Percentiles rank a stretch among this genome's conserved stretches.
phyloP scores from a whole-genome alignment of 179 eudicot species.

The Drosera spatulata region DNA sequence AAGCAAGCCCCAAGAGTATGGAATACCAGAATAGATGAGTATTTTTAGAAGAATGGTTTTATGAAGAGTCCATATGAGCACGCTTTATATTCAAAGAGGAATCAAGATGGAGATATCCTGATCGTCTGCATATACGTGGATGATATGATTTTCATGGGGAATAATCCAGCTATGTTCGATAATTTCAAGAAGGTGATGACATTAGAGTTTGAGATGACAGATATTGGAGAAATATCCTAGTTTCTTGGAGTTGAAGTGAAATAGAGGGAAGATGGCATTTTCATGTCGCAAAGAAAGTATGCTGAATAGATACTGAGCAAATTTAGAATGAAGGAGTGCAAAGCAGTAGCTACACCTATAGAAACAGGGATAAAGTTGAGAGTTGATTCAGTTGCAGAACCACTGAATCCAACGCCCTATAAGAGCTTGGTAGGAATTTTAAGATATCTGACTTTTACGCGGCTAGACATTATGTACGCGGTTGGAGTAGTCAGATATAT shows the following conservation, averaged over 20 bases:
- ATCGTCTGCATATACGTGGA: constrained; percentile 3
- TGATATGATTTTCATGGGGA: not conserved
- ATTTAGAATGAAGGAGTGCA: not conserved
- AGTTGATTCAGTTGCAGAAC: not conserved
- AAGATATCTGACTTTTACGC: constrained; percentile 3
- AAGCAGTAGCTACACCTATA: not conserved
- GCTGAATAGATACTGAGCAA: not conserved
- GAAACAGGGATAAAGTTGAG: constrained; percentile 1
- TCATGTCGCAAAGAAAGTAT: constrained; percentile 1
- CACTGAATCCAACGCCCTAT: not conserved
- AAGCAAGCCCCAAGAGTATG: too few species aligned
- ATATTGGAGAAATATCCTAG: not conserved
- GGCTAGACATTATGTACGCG: not conserved
- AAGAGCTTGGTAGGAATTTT: constrained; percentile 4
- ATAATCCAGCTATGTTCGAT: not conserved
- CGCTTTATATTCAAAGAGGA: not conserved
- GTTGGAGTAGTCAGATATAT: not conserved
- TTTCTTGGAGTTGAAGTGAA: not conserved
- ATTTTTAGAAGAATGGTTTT: too few species aligned
- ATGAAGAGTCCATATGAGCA: constrained; percentile 7
- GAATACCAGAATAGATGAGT: too few species aligned
- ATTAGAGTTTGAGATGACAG: not conserved
- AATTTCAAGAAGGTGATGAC: not conserved
- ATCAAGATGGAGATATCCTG: not conserved
- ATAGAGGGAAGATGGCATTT: not conserved